These are phyloP conservation scores for Penicillium chermesinum DNA, from an alignment of 495 filamentous ascomycete genomes.

Conservation along the genomic window DNA sequence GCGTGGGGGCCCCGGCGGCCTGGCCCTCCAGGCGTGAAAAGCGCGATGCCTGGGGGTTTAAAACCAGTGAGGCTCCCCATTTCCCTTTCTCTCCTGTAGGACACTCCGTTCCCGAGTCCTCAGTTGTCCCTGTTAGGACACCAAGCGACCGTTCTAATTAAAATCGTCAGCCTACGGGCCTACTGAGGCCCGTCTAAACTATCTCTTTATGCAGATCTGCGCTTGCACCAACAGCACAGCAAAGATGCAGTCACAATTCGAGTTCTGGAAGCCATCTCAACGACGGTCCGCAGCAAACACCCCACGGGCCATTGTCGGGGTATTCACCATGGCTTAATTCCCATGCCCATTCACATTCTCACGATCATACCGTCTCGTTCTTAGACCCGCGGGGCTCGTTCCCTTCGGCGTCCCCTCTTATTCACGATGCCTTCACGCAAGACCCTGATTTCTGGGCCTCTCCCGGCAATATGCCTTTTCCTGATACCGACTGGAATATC, in stretches of 20 bases:
- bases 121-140: constrained; percentile 3
- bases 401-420: constrained; percentile 13
- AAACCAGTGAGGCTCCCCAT: not conserved
- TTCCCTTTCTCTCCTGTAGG: constrained; percentile 25
- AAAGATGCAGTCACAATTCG: constrained; percentile 11
- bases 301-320: constrained; percentile 13
- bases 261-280: constrained; percentile 19
- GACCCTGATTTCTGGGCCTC: constrained; percentile 25
- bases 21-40: constrained; percentile 1
- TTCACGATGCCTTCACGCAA: constrained; percentile 16
- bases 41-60: constrained; percentile 6
- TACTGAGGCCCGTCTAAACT: constrained; percentile 25
- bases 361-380: constrained; percentile 13
- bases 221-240: constrained; percentile 19
- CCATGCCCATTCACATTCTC: constrained; percentile 5
- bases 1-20: constrained; percentile 8
- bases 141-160: no score
- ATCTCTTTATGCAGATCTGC: constrained; percentile 25
- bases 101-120: constrained; percentile 15
- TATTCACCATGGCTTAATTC: constrained; percentile 12
- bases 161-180: constrained; percentile 28
- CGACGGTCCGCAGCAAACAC: constrained; percentile 13
- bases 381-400: constrained; percentile 13
- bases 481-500: constrained; percentile 24
- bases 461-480: constrained; percentile 17